Evolutionary conservation across 2,329 filamentous ascomycete genomes (phyloP).

Genomic region (Cytospora piceicola): DNA sequence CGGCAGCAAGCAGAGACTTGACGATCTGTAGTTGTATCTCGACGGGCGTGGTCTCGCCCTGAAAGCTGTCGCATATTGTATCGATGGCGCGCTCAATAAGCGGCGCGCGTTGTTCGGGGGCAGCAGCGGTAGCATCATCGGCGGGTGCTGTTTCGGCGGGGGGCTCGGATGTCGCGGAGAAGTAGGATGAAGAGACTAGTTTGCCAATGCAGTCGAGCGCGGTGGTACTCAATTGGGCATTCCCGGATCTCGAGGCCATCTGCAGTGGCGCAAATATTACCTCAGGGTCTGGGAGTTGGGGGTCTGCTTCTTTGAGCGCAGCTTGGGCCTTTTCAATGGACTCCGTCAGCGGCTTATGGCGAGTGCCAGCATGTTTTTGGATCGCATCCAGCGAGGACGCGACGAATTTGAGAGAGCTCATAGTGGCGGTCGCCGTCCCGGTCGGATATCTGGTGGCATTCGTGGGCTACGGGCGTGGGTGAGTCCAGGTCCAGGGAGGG

Average conservation of each 20-base stretch:
- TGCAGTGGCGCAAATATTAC: constrained; percentile 89
- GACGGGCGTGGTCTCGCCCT: constrained; percentile 88
- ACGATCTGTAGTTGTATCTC: constrained; percentile 98
- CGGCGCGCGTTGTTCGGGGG: constrained; percentile 59
- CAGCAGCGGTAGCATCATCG: constrained; percentile 49
- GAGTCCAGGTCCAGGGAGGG: neutral
- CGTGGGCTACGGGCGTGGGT: constrained; percentile 35
- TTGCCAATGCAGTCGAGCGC: constrained; percentile 98
- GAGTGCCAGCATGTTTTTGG: constrained; percentile 76
- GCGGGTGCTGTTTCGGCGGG: constrained; percentile 51
- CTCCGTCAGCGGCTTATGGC: constrained; percentile 82
- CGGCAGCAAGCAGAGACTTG: constrained; percentile 92
- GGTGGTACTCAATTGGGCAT: constrained; percentile 82
- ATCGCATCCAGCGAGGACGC: constrained; percentile 92
- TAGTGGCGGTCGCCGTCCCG: constrained; percentile 52
- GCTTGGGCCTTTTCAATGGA: constrained; percentile 79
- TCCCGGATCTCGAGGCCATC: constrained; percentile 84
- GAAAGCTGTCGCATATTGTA: constrained; percentile 98
- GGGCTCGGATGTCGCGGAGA: constrained; percentile 66
- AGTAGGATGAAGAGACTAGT: constrained; percentile 98
- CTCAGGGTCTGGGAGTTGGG: constrained; percentile 83
- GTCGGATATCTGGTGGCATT: constrained; percentile 42
- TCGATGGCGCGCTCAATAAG: constrained; percentile 97
- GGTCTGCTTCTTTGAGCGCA: constrained; percentile 84
- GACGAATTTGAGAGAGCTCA: constrained; percentile 96